Base-by-base conservation (phyloP, 2,329 filamentous ascomycete species). In the Clarireedia homoeocarpa region DNA sequence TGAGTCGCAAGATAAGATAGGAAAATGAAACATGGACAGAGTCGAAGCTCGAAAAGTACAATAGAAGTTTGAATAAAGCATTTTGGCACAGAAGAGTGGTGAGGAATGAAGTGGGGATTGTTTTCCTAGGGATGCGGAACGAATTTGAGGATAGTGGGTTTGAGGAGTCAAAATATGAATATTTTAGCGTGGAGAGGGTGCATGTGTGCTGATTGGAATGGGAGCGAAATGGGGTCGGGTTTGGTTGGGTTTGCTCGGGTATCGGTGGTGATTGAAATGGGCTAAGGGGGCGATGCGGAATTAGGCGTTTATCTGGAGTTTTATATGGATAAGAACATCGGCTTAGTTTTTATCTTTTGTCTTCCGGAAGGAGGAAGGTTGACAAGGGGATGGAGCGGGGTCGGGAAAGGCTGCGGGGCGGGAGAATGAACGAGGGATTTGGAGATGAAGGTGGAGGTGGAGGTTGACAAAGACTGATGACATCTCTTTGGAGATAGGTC, bases 291-390 rank as follows among this genome's bases (percentile, higher is more conserved):
- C 10, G 20, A 24, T 17, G 42, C 38, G 47, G 34, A 40, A 7
- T 45, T 36, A 34, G 30, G 24, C 46, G 53, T 39, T 47, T 44
- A 30, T 42, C 20, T 26, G 53, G 53, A 45, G 53, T 55, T 51
- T 34, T 48, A 39, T 38, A 14, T 17, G 39, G 39, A 42, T 17
- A 17, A 10, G 40, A 44, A 44, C 2, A 5, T 17, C 1, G 17
- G 40, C 20, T 17, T n/a, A 5, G 40, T 4, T 44, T 23, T 44
- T 17, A 6, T 10, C 7, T 17, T 15, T 40, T 40, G 14, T 40
- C 15, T 15, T 6, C 14, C 3, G 15, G 39, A 9, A n/a, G 40
- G 17, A 12, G n/a, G 6, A 20, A 20, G n/a, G n/a, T 23, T 7
- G 5, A 20, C 10, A n/a, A 44, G 40, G 39, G 39, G 39, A 6